Evolutionary conservation across 108 stramenopile species (phyloP).

Genomic region (Nitzschia sp.): DNA sequence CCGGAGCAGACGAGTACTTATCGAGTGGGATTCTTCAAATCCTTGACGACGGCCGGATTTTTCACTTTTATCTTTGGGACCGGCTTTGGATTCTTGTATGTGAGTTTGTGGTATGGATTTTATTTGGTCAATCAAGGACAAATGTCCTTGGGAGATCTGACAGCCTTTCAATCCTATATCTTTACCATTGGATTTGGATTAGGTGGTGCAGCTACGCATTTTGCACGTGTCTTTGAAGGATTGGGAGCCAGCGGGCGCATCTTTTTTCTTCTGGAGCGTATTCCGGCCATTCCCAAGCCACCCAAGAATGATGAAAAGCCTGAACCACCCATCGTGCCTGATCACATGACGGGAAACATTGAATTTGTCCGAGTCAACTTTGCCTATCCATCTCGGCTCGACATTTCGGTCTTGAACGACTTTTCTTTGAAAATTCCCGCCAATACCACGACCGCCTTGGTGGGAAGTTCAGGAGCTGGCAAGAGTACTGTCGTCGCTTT

Average conservation of each 20-base stretch:
- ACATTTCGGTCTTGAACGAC: slow-evolving; percentile 59
- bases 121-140: slow-evolving; percentile 57
- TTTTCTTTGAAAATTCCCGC: slow-evolving; percentile 50
- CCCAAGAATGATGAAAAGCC: not conserved
- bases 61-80: slow-evolving; percentile 52
- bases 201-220: slow-evolving; percentile 35
- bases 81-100: slow-evolving; percentile 50
- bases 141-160: slow-evolving; percentile 65
- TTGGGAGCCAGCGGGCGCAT: slow-evolving; percentile 65
- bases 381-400: slow-evolving; percentile 88
- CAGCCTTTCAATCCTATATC: slow-evolving; percentile 77
- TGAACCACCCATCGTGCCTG: slow-evolving; percentile 56
- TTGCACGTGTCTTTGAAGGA: slow-evolving; percentile 57
- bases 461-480: slow-evolving; percentile 64
- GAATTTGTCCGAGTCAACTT: slow-evolving; percentile 75
- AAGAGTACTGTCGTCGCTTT: slow-evolving; percentile 84
- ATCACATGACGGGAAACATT: slow-evolving; percentile 51
- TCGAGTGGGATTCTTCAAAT: slow-evolving; percentile 58
- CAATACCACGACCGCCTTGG: slow-evolving; percentile 20
- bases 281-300: slow-evolving; percentile 55
- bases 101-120: slow-evolving; percentile 78
- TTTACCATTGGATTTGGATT: slow-evolving; percentile 61
- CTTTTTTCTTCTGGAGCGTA: slow-evolving; percentile 67
- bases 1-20: slow-evolving; percentile 42
- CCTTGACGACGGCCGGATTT: slow-evolving; percentile 54